phyloP scores from a whole-genome alignment of 169 alveolate genomes.

The Pseudocohnilembus persalinus region DNA sequence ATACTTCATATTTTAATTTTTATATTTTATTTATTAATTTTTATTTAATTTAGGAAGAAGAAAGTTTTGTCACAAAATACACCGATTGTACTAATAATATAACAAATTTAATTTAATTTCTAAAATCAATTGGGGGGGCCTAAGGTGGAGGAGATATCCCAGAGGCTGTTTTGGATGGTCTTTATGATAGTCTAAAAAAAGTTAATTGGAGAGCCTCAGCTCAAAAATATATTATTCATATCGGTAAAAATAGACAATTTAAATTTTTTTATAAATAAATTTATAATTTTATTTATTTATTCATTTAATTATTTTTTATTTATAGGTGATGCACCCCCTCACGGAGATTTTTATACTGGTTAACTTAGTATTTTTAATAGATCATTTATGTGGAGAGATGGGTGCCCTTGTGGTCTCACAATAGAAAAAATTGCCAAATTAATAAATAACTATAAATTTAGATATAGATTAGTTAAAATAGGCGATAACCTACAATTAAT shows the following conservation, averaged over 20 bases:
- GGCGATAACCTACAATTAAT: slow-evolving; percentile 13
- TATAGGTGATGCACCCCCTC: slow-evolving; percentile 78
- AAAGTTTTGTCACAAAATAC: neutral
- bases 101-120: too few species aligned
- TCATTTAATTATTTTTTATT: too few species aligned
- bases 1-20: too few species aligned
- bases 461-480: slow-evolving; percentile 6
- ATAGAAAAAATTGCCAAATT: slow-evolving; percentile 11
- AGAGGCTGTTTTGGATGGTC: slow-evolving; percentile 57
- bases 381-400: slow-evolving; percentile 16
- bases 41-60: neutral
- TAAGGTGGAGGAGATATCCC: slow-evolving; percentile 60
- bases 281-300: too few species aligned
- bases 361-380: slow-evolving; percentile 1
- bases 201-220: slow-evolving; percentile 66
- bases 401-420: slow-evolving; percentile 14
- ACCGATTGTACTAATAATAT: too few species aligned
- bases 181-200: slow-evolving; percentile 53
- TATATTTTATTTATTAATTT: too few species aligned
- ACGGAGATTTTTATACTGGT: slow-evolving; percentile 54
- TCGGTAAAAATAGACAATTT: slow-evolving; percentile 7
- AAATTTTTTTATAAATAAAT: too few species aligned
- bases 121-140: slow-evolving; percentile 15
- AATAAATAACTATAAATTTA: slow-evolving; percentile 3
- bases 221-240: slow-evolving; percentile 66